Evolutionary conservation across 306 rosid species (phyloP), one percentile per base, ranked within the genome.

Genomic region (Cicer cuneatum): DNA sequence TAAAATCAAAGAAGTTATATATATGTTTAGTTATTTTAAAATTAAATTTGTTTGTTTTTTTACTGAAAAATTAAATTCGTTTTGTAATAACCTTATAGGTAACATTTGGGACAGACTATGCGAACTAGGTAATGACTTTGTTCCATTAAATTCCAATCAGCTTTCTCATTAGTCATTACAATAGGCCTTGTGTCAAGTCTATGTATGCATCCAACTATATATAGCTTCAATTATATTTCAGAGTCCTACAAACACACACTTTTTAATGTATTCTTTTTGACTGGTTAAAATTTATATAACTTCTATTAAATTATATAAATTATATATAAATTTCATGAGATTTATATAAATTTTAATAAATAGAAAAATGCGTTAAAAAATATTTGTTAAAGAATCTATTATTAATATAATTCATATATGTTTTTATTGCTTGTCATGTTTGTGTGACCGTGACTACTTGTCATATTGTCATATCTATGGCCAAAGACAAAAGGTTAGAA

Each of bases 381-480:
- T 2, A 1, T 21, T 21, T 21, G 2, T 21, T 21, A 19, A 19
- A 21, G 1, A 21, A 3, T 29, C 5, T 29, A 5, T 29, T 29
- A n/a, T n/a, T n/a, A n/a, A n/a, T n/a, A 29, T 29, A 29, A 29
- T 5, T 29, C 35, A 29, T 52, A 18, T n/a, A n/a, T n/a, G n/a
- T 15, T 71, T 65, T 69, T 16, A 41, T 66, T 8, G 47, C 53
- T 73, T 56, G 53, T 78, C 21, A 59, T 59, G 76, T 82, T 66
- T 40, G 38, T n/a, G 74, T 15, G 71, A 65, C 63, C 58, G 67
- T 74, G 72, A 53, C 75, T 53, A 38, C 52, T 29, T 37, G 62
- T 74, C 43, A 74, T 40, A 71, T 35, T 63, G 41, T 62, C 60
- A 73, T 79, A 39, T 65, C 37, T 70, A 14, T 40, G 21, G 67